A percentile compares a stretch with the other conserved stretches of the same genome.
Evolutionary conservation across 2,329 filamentous ascomycete genomes (phyloP).

Genomic region (Colletotrichum costaricense): DNA sequence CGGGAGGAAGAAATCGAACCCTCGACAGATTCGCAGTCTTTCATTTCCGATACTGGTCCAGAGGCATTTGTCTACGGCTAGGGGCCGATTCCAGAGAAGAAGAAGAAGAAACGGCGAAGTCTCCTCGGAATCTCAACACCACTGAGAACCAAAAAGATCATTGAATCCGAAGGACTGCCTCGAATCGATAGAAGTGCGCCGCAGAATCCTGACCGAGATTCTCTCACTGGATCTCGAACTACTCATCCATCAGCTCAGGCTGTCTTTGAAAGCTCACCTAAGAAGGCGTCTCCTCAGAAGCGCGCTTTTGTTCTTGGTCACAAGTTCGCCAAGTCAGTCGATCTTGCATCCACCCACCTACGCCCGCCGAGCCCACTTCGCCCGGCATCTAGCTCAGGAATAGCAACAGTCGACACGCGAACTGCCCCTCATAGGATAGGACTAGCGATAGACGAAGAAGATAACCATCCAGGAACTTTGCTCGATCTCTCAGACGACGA

Average conservation of each 20-base stretch:
- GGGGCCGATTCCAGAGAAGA: constrained; percentile 15
- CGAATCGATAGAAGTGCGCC: not conserved
- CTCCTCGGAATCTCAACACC: constrained; percentile 13
- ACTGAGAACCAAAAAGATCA: not conserved
- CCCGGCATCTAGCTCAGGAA: constrained; percentile 27
- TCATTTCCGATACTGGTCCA: not conserved
- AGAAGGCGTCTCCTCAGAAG: not conserved
- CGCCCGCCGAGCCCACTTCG: constrained; percentile 3
- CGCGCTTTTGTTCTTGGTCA: not conserved
- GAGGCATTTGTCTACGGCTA: constrained; percentile 33
- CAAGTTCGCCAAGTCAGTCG: constrained; percentile 16
- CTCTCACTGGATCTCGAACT: not conserved
- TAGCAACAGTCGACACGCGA: constrained; percentile 21
- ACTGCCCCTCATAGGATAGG: constrained; percentile 7
- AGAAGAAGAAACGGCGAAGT: constrained; percentile 23
- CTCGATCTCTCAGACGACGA: constrained; percentile 16
- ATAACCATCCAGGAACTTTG: constrained; percentile 25
- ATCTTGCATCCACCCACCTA: constrained; percentile 1
- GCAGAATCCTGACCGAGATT: not conserved
- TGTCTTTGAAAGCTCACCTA: not conserved
- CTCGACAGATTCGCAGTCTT: not conserved
- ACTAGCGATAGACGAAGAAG: constrained; percentile 22
- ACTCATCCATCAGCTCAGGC: not conserved
- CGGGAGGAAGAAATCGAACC: not conserved
- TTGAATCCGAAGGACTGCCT: not conserved